These are phyloP conservation scores for Tolypocladium inflatum DNA, from an alignment of 2,329 filamentous ascomycete genomes.

Conservation along the genomic window DNA sequence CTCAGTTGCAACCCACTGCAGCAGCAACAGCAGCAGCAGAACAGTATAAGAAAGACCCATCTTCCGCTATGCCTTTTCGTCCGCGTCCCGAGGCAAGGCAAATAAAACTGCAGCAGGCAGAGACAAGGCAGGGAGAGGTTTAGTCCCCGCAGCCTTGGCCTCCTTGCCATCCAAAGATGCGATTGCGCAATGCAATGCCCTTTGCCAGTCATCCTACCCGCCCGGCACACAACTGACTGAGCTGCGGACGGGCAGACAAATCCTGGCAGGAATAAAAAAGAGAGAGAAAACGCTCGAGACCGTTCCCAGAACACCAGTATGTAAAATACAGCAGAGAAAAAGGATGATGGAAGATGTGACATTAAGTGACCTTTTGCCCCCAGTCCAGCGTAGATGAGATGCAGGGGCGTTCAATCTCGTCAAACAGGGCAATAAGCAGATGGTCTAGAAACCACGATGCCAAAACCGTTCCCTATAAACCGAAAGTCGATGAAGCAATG, in stretches of 20 bases:
- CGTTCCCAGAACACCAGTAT: slow-evolving; percentile 7
- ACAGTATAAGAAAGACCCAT: not conserved
- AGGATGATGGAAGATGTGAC: not conserved
- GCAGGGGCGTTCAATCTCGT: not conserved
- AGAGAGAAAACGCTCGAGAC: slow-evolving; percentile 2
- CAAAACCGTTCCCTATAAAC: not conserved
- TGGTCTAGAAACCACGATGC: not conserved
- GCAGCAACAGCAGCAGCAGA: not conserved
- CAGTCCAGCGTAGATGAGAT: not conserved
- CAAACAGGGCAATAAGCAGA: not conserved
- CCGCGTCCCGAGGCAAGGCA: not conserved
- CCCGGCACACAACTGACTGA: not conserved
- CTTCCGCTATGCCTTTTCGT: not conserved
- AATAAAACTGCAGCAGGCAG: not conserved
- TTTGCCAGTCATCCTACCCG: not conserved
- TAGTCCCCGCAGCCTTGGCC: not conserved
- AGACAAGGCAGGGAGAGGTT: not conserved
- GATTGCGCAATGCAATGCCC: not conserved
- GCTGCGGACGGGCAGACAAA: not conserved
- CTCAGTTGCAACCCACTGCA: not conserved
- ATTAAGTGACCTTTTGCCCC: not conserved
- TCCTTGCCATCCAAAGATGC: not conserved
- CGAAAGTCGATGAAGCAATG: not conserved
- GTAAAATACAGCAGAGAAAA: slow-evolving; percentile 11
- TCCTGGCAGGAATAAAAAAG: not conserved